These are phyloP conservation scores for Fusarium sp. DNA, from an alignment of 2,329 filamentous ascomycete genomes.

Conservation along the genomic window DNA sequence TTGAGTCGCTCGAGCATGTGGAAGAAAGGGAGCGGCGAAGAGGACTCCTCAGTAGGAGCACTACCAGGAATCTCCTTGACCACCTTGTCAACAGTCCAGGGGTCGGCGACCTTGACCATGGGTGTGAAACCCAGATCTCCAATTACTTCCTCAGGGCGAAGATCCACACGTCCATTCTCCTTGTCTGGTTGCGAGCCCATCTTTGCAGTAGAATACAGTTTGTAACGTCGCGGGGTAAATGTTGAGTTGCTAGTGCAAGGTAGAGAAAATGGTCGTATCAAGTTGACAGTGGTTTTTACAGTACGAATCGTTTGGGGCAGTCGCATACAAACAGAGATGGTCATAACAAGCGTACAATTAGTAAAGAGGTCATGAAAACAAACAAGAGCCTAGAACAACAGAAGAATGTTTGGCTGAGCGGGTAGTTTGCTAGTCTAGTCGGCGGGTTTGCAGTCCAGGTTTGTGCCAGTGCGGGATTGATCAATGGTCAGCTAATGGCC, in stretches of 20 bases:
- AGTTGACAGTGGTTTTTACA: not conserved
- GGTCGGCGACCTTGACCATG: conserved; percentile 52
- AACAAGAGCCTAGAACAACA: not conserved
- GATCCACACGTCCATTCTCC: conserved; percentile 29
- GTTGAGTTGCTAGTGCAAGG: not conserved
- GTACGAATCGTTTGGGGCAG: not conserved
- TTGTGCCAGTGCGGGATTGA: conserved; percentile 9
- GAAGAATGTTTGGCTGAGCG: conserved; percentile 5
- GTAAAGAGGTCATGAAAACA: not conserved
- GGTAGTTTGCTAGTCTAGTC: not conserved
- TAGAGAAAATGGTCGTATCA: not conserved
- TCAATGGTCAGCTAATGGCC: conserved; percentile 24
- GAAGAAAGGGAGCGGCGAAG: conserved; percentile 89
- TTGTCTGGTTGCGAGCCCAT: conserved; percentile 46
- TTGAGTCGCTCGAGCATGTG: conserved; percentile 94
- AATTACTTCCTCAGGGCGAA: conserved; percentile 19
- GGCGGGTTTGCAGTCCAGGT: not conserved
- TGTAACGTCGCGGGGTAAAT: conserved; percentile 23
- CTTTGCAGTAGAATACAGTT: conserved; percentile 5
- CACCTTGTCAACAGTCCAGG: conserved; percentile 69
- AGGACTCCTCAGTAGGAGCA: conserved; percentile 66
- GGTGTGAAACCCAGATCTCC: conserved; percentile 49
- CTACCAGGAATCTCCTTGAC: conserved; percentile 68
- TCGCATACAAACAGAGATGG: not conserved
- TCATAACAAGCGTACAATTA: conserved; percentile 16